These are phyloP conservation scores for Fusarium sp. DNA, from an alignment of 2,329 filamentous ascomycete genomes.

Conservation along the genomic window DNA sequence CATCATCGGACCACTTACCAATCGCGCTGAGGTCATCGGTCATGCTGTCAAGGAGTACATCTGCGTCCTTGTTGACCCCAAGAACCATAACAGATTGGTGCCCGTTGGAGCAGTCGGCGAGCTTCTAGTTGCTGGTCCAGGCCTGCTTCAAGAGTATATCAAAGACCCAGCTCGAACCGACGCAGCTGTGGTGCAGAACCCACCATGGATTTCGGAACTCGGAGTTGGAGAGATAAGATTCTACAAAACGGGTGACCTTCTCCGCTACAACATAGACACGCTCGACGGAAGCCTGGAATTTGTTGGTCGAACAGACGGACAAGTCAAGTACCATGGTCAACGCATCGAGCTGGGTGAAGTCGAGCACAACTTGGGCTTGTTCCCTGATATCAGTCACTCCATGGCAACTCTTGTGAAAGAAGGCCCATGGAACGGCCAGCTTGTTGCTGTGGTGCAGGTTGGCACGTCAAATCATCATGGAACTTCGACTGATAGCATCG, in stretches of 20 bases:
- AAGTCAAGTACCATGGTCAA: not conserved
- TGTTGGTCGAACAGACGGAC: not conserved
- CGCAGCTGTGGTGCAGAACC: not conserved
- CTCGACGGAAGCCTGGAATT: not conserved
- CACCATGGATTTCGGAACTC: not conserved
- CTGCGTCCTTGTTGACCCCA: not conserved
- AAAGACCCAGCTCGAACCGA: not conserved
- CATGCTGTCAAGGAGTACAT: constrained; percentile 1
- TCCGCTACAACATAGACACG: not conserved
- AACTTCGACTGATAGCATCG: not conserved
- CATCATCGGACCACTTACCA: not conserved
- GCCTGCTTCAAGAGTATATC: not conserved
- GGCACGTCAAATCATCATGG: not conserved
- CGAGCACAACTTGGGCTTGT: not conserved
- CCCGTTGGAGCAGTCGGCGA: not conserved
- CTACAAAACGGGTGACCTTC: not conserved
- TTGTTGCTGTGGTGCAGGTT: not conserved
- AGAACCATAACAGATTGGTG: not conserved
- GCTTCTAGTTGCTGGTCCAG: not conserved
- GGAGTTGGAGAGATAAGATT: not conserved
- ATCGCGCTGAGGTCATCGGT: not conserved
- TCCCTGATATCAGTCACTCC: not conserved
- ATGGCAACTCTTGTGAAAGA: not conserved
- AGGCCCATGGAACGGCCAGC: not conserved
- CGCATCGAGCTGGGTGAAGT: not conserved